Evolutionary conservation across 768 basidiomycete species (phyloP).

Genomic region (Scleroderma citrinum): DNA sequence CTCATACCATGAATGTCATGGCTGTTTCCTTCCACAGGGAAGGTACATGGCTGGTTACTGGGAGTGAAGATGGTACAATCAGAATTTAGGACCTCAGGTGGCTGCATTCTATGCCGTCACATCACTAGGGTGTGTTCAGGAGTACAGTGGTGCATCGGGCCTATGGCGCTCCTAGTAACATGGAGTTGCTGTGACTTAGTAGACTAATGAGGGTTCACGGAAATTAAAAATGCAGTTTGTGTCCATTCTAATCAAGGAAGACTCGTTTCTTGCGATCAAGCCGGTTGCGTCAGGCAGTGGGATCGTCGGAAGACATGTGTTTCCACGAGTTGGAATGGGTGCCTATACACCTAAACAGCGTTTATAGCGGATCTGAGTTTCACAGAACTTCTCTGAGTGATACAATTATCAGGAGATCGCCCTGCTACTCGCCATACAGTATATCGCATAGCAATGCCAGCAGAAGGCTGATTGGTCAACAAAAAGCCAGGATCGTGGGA

Average conservation of each 20-base stretch:
- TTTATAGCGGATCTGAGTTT: no score
- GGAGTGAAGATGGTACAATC: conserved; percentile 95
- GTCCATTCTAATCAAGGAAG: conserved; percentile 99
- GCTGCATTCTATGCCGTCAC: conserved; percentile 15
- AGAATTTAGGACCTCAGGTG: conserved; percentile 99
- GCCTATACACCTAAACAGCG: no score
- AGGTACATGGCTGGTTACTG: conserved; percentile 97
- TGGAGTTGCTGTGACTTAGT: background rate
- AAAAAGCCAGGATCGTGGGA: no score
- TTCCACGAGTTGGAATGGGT: conserved; percentile 85
- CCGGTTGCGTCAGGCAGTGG: conserved; percentile 97
- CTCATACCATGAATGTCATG: conserved; percentile 89
- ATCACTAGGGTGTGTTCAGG: conserved; percentile 30
- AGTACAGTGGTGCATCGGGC: conserved; percentile 84
- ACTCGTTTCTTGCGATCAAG: conserved; percentile 96
- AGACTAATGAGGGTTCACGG: conserved; percentile 10
- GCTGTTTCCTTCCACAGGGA: conserved; percentile 93
- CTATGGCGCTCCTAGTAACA: conserved; percentile 80
- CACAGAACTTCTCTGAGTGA: no score
- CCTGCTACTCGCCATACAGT: no score
- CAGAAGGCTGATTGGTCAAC: no score
- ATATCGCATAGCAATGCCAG: no score
- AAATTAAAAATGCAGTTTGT: conserved; percentile 94
- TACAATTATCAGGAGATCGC: no score
- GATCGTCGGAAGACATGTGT: conserved; percentile 94